Percentiles rank a stretch among this genome's conserved stretches.
phyloP scores from a whole-genome alignment of 805 yeast genomes.

The Alloascoidea africana region DNA sequence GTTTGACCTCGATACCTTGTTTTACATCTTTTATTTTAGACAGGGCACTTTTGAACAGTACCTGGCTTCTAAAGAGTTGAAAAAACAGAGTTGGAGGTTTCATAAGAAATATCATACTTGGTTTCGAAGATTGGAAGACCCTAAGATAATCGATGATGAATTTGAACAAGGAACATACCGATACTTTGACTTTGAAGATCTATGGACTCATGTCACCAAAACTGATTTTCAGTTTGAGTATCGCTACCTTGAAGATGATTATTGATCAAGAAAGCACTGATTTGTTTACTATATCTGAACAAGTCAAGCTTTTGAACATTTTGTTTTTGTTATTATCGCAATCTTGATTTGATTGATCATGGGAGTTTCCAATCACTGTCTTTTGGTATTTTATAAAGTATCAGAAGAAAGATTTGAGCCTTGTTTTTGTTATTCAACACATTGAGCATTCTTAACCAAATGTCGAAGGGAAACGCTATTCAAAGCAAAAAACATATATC shows the following conservation, averaged over 20 bases:
- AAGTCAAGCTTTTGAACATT: no score
- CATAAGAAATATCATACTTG: conserved; percentile 64
- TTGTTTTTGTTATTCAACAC: no score
- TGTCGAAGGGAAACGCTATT: no score
- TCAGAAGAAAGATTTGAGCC: no score
- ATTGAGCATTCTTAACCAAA: no score
- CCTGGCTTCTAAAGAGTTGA: conserved; percentile 68
- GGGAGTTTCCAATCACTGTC: no score
- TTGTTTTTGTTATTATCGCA: no score
- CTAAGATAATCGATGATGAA: conserved; percentile 23
- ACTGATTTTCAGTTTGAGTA: conserved; percentile 39
- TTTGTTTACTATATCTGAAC: no score
- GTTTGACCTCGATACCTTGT: conserved; percentile 76
- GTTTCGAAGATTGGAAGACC: conserved; percentile 34
- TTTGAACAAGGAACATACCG: conserved; percentile 45
- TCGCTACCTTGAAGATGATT: conserved; percentile 26
- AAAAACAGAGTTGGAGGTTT: conserved; percentile 69
- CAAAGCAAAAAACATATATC: no score
- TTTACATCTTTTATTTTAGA: conserved; percentile 82
- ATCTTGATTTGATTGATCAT: no score
- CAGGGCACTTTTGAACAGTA: conserved; percentile 64
- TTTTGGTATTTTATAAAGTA: no score
- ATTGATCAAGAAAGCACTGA: no score
- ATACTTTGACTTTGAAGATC: conserved; percentile 71
- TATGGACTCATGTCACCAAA: conserved; percentile 48